phyloP scores from a whole-genome alignment of 768 basidiomycete species.

The Podaxis pistillaris region DNA sequence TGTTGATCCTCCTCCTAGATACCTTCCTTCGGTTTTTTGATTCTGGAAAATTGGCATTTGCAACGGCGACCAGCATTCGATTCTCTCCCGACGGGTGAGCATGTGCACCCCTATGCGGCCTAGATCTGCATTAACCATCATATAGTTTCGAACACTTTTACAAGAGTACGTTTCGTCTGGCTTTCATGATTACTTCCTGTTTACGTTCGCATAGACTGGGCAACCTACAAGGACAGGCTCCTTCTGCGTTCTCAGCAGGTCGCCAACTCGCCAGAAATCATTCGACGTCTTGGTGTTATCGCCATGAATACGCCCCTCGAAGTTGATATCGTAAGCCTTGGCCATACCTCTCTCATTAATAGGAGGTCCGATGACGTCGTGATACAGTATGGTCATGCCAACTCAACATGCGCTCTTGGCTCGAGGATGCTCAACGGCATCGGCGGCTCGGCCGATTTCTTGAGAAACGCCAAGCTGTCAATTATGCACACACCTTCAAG shows the following conservation, averaged over 20 bases:
- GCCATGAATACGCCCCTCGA: constrained; percentile 53
- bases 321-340: constrained; percentile 42
- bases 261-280: constrained; percentile 49
- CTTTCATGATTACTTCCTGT: neutral
- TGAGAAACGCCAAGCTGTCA: constrained; percentile 47
- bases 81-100: constrained; percentile 42
- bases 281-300: constrained; percentile 45
- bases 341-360: neutral
- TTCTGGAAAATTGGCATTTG: constrained; percentile 43
- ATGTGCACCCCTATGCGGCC: neutral
- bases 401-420: constrained; percentile 50
- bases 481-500: constrained; percentile 51
- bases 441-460: constrained; percentile 47
- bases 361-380: neutral
- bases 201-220: constrained; percentile 34
- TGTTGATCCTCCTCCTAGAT: constrained; percentile 23
- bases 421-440: constrained; percentile 51
- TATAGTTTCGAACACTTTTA: constrained; percentile 46
- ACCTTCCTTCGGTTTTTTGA: constrained; percentile 47
- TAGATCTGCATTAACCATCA: neutral
- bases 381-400: constrained; percentile 44
- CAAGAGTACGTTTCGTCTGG: constrained; percentile 27
- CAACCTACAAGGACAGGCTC: constrained; percentile 42
- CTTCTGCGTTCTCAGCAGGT: constrained; percentile 50
- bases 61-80: constrained; percentile 46